Percentiles rank a stretch among this genome's conserved stretches.
Conservation (phyloP, 2,329 filamentous ascomycete genomes). For the Neofusicoccum sp. region DNA sequence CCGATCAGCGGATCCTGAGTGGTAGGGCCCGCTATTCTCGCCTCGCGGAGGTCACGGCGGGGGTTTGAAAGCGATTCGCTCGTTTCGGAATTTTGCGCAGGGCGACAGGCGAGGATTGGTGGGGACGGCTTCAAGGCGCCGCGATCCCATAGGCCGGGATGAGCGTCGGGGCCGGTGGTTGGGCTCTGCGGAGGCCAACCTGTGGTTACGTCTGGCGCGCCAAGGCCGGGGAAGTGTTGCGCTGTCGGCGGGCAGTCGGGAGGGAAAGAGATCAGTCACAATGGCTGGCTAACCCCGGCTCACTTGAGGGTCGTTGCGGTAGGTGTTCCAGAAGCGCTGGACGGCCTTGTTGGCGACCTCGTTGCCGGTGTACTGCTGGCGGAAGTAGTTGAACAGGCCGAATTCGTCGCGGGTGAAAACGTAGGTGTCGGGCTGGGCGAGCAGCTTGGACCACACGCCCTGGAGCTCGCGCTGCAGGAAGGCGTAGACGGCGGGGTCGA, state of each 20-base stretch:
- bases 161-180: neutral
- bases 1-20: neutral
- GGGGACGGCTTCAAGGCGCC: constrained; percentile 4
- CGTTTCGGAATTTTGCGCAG: neutral
- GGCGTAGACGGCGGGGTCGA: constrained; percentile 63
- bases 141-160: constrained; percentile 9
- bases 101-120: neutral
- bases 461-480: constrained; percentile 63
- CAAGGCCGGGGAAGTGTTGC: constrained; percentile 6
- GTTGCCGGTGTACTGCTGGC: constrained; percentile 63
- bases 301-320: constrained; percentile 31
- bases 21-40: neutral
- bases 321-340: constrained; percentile 60
- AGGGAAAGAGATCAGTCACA: constrained; percentile 21
- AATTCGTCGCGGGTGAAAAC: constrained; percentile 78
- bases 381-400: constrained; percentile 84
- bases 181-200: neutral
- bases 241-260: neutral
- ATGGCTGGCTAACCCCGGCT: neutral
- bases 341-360: constrained; percentile 55
- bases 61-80: neutral
- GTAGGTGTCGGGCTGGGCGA: constrained; percentile 67
- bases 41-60: neutral
- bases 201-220: neutral
- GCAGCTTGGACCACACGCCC: constrained; percentile 69